Percentiles rank a stretch among this genome's conserved stretches.
Conservation (phyloP, 2,329 filamentous ascomycete species). For the Ophiostoma fasciatum region DNA sequence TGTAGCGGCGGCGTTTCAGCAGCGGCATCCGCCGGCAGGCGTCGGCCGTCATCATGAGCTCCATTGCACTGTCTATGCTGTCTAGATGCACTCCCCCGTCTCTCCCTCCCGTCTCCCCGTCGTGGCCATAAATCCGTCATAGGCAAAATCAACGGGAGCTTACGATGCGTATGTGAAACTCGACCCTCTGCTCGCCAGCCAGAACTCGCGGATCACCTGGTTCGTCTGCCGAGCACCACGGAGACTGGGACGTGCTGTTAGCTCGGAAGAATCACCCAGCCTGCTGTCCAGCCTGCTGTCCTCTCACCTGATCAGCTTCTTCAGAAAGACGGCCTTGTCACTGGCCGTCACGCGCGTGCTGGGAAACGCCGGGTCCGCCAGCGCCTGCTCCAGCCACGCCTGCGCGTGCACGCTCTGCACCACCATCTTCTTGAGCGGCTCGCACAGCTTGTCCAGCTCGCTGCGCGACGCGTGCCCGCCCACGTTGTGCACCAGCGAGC, state of each 20-base stretch:
- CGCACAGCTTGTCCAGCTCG: constrained; percentile 55
- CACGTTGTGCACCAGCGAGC: constrained; percentile 48
- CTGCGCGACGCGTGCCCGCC: constrained; percentile 54
- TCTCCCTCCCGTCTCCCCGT: too few relatives aligned
- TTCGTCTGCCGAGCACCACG: constrained; percentile 51
- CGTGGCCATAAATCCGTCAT: too few relatives aligned
- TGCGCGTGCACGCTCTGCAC: constrained; percentile 39
- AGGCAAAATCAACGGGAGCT: too few relatives aligned
- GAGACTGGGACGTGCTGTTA: constrained; percentile 33
- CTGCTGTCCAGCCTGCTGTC: too few relatives aligned
- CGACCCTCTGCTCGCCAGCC: constrained; percentile 49
- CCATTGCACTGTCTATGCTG: too few relatives aligned
- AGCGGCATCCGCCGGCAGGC: too few relatives aligned
- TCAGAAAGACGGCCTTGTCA: constrained; percentile 50
- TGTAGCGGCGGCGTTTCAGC: too few relatives aligned
- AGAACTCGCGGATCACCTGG: constrained; percentile 56
- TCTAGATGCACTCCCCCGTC: too few relatives aligned
- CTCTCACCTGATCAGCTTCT: constrained; percentile 45
- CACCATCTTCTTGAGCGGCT: constrained; percentile 56
- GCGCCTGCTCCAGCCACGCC: constrained; percentile 46
- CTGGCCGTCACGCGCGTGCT: constrained; percentile 40
- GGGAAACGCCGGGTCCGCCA: constrained; percentile 41
- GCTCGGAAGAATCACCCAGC: too few relatives aligned
- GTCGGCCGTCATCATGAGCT: too few relatives aligned
- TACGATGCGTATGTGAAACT: constrained; percentile 44